These are phyloP conservation scores for Rubia yunnanensis DNA, from an alignment of 257 asterid genomes.

Conservation along the genomic window DNA sequence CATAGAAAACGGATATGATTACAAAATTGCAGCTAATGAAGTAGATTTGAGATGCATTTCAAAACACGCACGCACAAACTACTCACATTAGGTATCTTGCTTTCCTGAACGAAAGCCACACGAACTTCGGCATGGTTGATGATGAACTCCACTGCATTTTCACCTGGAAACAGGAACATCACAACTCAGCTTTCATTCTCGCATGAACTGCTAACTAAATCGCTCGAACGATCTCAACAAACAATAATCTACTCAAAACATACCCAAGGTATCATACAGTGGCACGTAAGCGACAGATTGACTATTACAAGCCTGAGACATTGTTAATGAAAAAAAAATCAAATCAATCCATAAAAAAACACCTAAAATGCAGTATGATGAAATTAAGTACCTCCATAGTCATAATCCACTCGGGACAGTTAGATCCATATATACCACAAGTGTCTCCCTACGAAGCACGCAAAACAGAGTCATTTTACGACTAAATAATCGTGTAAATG, in stretches of 20 bases:
- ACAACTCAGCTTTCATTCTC: neutral
- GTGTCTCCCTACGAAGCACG: constrained; percentile 60
- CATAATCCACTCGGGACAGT: constrained; percentile 82
- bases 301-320: constrained; percentile 72
- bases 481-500: no score
- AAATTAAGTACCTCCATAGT: constrained; percentile 64
- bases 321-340: constrained; percentile 3
- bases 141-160: constrained; percentile 90
- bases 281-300: constrained; percentile 80
- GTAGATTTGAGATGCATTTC: no score
- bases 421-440: constrained; percentile 87
- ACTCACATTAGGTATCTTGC: constrained; percentile 57
- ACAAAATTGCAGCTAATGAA: no score
- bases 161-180: constrained; percentile 38
- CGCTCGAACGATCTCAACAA: neutral
- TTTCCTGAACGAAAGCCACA: constrained; percentile 66
- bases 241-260: constrained; percentile 10
- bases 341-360: neutral
- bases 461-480: neutral
- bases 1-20: neutral
- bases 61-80: neutral
- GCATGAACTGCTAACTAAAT: neutral
- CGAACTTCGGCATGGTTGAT: constrained; percentile 90
- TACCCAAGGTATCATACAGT: constrained; percentile 82
- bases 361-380: neutral